Conservation (phyloP, 2,329 filamentous ascomycete genomes). For the Pestalotiopsis sp. region DNA sequence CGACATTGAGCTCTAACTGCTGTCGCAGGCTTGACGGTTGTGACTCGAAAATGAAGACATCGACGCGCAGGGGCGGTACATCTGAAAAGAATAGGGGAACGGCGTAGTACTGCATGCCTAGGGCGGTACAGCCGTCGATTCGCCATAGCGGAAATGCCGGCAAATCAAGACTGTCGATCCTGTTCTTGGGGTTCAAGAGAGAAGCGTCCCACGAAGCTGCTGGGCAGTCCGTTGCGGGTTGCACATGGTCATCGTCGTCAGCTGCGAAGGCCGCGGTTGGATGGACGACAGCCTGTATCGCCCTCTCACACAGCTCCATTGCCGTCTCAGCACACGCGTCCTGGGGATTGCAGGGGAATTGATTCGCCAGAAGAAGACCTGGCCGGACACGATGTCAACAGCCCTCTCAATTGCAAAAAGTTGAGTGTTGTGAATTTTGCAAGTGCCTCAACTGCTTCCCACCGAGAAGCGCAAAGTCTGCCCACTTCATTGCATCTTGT, state of each 20-base stretch:
- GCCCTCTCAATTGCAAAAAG: background rate
- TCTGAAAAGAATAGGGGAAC: constrained; percentile 53
- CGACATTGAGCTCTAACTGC: constrained; percentile 51
- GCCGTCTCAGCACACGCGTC: constrained; percentile 12
- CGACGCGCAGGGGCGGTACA: constrained; percentile 55
- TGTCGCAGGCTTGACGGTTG: constrained; percentile 43
- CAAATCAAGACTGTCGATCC: constrained; percentile 57
- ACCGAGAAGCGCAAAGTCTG: no score
- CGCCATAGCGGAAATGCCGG: constrained; percentile 53
- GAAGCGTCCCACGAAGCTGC: constrained; percentile 47
- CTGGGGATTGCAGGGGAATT: background rate
- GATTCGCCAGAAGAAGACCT: background rate
- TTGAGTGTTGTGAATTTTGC: no score
- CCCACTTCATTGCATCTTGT: no score
- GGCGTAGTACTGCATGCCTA: constrained; percentile 61
- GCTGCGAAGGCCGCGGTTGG: constrained; percentile 55
- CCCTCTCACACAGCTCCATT: constrained; percentile 57
- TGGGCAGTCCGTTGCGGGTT: constrained; percentile 12
- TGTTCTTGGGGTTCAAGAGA: constrained; percentile 61
- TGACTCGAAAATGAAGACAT: constrained; percentile 60
- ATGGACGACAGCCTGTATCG: constrained; percentile 59
- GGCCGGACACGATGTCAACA: background rate
- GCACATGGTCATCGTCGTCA: constrained; percentile 13
- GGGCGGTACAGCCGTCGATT: constrained; percentile 59
- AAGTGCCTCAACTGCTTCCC: no score